Conservation (phyloP, 345 rosid species). For the Heritiera fomes region DNA sequence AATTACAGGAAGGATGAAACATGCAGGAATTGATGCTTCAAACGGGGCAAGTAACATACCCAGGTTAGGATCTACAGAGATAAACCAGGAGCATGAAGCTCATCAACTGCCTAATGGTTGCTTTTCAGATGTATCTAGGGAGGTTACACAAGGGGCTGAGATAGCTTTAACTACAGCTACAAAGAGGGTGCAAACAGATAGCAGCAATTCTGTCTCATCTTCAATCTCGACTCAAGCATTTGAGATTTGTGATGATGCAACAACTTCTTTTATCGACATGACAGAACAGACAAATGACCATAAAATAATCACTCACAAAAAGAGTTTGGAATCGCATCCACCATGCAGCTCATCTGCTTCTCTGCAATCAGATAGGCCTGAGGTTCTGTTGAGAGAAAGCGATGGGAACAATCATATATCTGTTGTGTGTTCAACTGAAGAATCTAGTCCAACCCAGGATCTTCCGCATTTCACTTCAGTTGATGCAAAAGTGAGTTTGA, state of each 20-base stretch:
- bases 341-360: conserved; percentile 35
- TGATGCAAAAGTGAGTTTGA: conserved; percentile 33
- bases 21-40: conserved; percentile 49
- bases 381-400: conserved; percentile 35
- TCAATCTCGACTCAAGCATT: conserved; percentile 72
- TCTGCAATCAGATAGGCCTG: conserved; percentile 34
- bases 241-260: conserved; percentile 81
- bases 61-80: conserved; percentile 41
- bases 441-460: conserved; percentile 34
- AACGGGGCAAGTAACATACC: conserved; percentile 30
- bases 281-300: conserved; percentile 45
- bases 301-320: conserved; percentile 34
- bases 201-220: conserved; percentile 76
- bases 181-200: conserved; percentile 61
- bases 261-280: conserved; percentile 60
- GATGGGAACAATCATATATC: conserved; percentile 32
- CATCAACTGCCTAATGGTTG: conserved; percentile 30
- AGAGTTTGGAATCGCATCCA: conserved; percentile 39
- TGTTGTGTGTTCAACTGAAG: conserved; percentile 34
- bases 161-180: conserved; percentile 42
- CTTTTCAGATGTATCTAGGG: conserved; percentile 31
- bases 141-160: conserved; percentile 38
- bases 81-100: conserved; percentile 41
- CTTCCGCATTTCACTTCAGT: conserved; percentile 25
- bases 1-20: conserved; percentile 51